Conservation (phyloP, 306 rosid genomes). For the Malus asiatica region DNA sequence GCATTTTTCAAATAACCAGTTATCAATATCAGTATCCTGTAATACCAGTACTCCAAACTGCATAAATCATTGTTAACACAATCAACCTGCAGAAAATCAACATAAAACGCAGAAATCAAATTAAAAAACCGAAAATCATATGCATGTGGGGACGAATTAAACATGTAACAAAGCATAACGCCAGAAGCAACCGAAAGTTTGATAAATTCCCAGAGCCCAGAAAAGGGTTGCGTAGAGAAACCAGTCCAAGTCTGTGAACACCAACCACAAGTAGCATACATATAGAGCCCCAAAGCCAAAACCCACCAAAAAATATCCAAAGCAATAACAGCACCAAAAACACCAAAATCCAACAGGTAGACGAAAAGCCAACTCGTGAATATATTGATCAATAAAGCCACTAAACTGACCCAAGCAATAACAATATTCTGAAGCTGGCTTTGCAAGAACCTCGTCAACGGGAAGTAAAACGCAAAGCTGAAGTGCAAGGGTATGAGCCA, state of each 20-base stretch:
- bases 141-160: too few species aligned
- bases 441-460: conserved; percentile 61
- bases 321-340: conserved; percentile 58
- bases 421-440: conserved; percentile 44
- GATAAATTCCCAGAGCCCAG: conserved; percentile 60
- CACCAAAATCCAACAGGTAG: conserved; percentile 45
- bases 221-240: conserved; percentile 48
- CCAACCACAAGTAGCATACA: conserved; percentile 36
- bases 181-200: conserved; percentile 65
- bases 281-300: conserved; percentile 39
- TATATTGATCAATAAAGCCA: conserved; percentile 32
- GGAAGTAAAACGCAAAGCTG: conserved; percentile 74
- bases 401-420: conserved; percentile 48
- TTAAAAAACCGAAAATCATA: too few species aligned
- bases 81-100: too few species aligned
- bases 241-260: conserved; percentile 70
- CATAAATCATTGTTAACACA: too few species aligned
- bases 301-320: conserved; percentile 67
- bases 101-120: too few species aligned
- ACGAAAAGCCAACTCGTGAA: conserved; percentile 40
- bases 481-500: conserved; percentile 70
- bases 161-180: conserved; percentile 17
- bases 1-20: conserved; percentile 65
- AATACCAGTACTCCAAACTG: conserved; percentile 71
- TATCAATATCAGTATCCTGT: conserved; percentile 52